These are phyloP conservation scores for Brassica cretica DNA, from an alignment of 345 rosid genomes.

Conservation along the genomic window DNA sequence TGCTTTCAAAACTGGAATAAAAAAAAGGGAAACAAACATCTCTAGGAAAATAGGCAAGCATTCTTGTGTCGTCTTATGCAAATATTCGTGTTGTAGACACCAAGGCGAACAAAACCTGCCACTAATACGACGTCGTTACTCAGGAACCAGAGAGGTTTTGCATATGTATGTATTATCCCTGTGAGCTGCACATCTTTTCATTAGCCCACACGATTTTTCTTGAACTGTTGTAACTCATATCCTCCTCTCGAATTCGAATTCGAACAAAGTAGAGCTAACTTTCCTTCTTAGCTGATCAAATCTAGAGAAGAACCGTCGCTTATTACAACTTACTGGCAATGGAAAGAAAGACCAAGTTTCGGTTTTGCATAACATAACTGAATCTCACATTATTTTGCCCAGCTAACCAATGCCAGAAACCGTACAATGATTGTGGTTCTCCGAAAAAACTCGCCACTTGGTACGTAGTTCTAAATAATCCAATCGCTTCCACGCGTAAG, in stretches of 20 bases:
- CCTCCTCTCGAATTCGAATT: neutral
- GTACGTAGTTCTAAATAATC: neutral
- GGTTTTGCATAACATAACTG: constrained; percentile 27
- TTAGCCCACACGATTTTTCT: neutral
- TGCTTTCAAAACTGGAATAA: constrained; percentile 13
- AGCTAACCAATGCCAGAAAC: constrained; percentile 23
- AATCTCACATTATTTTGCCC: neutral
- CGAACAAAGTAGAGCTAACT: neutral
- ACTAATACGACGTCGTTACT: constrained; percentile 19
- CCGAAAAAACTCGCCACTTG: neutral
- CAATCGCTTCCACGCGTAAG: neutral
- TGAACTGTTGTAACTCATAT: neutral
- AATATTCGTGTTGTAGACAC: constrained; percentile 4
- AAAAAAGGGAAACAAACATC: too few species aligned
- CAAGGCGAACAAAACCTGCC: neutral
- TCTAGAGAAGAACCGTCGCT: neutral
- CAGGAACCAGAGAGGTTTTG: neutral
- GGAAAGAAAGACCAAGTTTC: constrained; percentile 24
- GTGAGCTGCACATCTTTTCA: neutral
- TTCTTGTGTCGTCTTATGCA: neutral
- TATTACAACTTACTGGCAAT: neutral
- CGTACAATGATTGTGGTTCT: neutral
- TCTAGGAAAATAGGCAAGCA: too few species aligned
- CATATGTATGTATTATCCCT: neutral
- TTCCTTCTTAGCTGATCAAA: constrained; percentile 23